phyloP scores from a whole-genome alignment of 2,329 filamentous ascomycete genomes.

The Fusarium virguliforme region DNA sequence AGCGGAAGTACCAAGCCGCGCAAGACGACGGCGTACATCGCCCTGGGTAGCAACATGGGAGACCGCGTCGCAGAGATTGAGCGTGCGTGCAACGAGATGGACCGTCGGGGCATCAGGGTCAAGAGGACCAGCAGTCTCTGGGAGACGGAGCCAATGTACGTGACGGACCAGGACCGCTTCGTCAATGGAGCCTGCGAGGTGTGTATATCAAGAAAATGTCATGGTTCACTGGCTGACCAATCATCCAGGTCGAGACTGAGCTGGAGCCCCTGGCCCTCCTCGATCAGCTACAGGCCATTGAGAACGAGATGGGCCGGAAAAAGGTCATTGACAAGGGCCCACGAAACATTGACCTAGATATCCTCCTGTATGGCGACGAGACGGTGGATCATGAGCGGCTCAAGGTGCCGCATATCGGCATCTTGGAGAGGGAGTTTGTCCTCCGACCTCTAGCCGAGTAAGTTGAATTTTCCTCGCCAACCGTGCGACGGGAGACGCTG shows the following conservation, averaged over 20 bases:
- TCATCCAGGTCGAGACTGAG: conserved; percentile 81
- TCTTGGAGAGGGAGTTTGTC: conserved; percentile 94
- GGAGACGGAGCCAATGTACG: conserved; percentile 98
- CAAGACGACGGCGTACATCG: conserved; percentile 79
- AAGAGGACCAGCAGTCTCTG: conserved; percentile 89
- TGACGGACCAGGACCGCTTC: conserved; percentile 88
- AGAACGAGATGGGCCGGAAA: conserved; percentile 82
- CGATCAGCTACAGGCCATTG: conserved; percentile 87
- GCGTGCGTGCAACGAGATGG: conserved; percentile 84
- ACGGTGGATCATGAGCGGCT: conserved; percentile 79
- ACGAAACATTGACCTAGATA: conserved; percentile 94
- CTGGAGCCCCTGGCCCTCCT: conserved; percentile 83
- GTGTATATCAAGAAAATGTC: conserved; percentile 54
- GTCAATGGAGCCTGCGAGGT: conserved; percentile 95
- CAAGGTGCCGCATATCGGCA: conserved; percentile 86
- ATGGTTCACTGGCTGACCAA: conserved; percentile 29
- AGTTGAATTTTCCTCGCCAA: conserved; percentile 46
- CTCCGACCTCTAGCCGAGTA: conserved; percentile 88
- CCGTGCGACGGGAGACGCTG: conserved; percentile 11
- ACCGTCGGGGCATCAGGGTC: conserved; percentile 79
- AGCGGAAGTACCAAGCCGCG: conserved; percentile 51
- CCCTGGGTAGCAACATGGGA: conserved; percentile 93
- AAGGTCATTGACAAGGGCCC: conserved; percentile 95
- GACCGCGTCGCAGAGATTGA: conserved; percentile 90
- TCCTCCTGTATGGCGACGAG: conserved; percentile 84